Evolutionary conservation across 1,284 basidiomycete genomes (phyloP), one percentile per base, ranked within the genome.

Genomic region (Kwoniella shivajii): DNA sequence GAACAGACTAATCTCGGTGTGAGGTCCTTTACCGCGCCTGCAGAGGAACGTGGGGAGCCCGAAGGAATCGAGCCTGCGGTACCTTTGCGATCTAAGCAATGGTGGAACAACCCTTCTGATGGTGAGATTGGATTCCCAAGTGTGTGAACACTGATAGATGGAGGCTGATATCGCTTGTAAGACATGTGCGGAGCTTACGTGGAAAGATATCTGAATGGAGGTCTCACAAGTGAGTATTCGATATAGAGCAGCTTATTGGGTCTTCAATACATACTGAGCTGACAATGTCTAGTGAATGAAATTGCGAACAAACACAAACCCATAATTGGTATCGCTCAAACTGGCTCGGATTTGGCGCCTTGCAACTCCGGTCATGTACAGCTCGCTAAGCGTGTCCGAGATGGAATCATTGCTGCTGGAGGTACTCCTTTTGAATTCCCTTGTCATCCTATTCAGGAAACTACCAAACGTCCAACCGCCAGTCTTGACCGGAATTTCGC

Each of bases 311-410:
- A 92, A 62, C 82, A 88, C 69, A 92, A 91, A 74, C 87, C 92
- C 43, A 93, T 96, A 88, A 89, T 96, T 60, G 92, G 92, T 59
- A 86, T 96, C 45, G 92, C 87, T 13, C 57, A 63, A 37, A 67
- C 61, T 22, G 74, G 80, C 48, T 68, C 67, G 20, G 73, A 68
- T 57, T 64, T 70, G 37, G 61, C 75, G 1, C 76, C 76, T 1
- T 78, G 76, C 54, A 78, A 78, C 57, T 59, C 67, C 2, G 69
- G 75, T 56, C 75, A 78, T 54, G 52, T 74, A 38, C 65, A 73
- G 42, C 72, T 77, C 5, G 76, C 75, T 39, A 77, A 78, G 62
- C 67, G 75, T 10, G 75, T 78, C 5, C 63, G 75, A 48, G 76
- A 77, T 46, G 76, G 76, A 22, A 77, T 77, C 63, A 68, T 76